Evolutionary conservation across 257 asterid species (phyloP).

Genomic region (Plantago major): DNA sequence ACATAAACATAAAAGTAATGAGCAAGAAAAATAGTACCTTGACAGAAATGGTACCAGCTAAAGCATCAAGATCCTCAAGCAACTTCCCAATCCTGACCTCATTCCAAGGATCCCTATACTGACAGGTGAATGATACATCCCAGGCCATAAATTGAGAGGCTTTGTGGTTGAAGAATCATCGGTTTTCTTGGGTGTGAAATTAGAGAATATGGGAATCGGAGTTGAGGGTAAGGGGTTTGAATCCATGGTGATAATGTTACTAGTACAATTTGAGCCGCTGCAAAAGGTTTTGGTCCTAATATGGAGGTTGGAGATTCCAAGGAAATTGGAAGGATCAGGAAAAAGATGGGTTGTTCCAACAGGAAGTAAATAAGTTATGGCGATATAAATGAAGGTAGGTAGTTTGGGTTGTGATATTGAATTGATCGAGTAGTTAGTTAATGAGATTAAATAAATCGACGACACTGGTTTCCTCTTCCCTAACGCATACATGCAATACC

Average conservation of each 20-base stretch:
- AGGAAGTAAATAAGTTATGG: too few relatives aligned
- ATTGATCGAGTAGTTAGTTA: too few relatives aligned
- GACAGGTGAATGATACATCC: slow-evolving; percentile 96
- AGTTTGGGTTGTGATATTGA: too few relatives aligned
- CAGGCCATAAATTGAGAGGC: slow-evolving; percentile 92
- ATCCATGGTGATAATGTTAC: slow-evolving; percentile 39
- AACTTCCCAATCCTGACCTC: slow-evolving; percentile 93
- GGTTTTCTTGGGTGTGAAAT: slow-evolving; percentile 30
- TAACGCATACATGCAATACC: too few relatives aligned
- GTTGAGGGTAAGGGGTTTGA: slow-evolving; percentile 33
- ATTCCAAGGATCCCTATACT: slow-evolving; percentile 96
- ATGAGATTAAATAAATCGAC: too few relatives aligned
- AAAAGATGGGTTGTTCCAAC: slow-evolving; percentile 19
- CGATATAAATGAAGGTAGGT: too few relatives aligned
- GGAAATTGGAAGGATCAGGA: not conserved
- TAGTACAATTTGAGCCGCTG: not conserved
- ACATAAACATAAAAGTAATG: too few relatives aligned
- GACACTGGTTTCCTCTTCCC: too few relatives aligned
- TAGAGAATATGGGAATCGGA: slow-evolving; percentile 63
- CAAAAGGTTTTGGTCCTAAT: too few relatives aligned
- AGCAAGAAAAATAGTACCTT: slow-evolving; percentile 38
- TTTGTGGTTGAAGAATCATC: slow-evolving; percentile 40
- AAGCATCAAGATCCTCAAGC: slow-evolving; percentile 99
- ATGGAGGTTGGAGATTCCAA: slow-evolving; percentile 25
- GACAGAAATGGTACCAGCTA: slow-evolving; percentile 91